Percentiles rank a stretch among this genome's conserved stretches.
phyloP scores from a whole-genome alignment of 1,284 basidiomycete species.

The Cryptococcus sp. region DNA sequence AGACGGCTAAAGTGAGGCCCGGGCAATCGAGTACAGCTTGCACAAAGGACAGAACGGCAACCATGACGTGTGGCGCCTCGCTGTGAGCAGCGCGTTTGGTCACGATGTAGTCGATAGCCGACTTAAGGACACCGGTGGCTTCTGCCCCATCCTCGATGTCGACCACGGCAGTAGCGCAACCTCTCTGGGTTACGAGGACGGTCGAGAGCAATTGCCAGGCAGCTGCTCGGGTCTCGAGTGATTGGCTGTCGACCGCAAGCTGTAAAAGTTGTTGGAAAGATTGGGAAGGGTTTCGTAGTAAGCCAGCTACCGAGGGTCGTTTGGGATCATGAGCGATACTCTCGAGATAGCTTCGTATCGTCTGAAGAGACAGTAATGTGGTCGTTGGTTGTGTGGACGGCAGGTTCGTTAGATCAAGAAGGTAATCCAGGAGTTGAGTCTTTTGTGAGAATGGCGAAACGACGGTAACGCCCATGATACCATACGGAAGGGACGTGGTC shows the following conservation, averaged over 20 bases:
- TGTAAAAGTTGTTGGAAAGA: slow-evolving; percentile 23
- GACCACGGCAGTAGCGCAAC: slow-evolving; percentile 50
- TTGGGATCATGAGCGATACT: slow-evolving; percentile 18
- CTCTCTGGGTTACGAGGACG: slow-evolving; percentile 80
- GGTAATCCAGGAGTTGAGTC: slow-evolving; percentile 30
- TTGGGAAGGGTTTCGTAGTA: slow-evolving; percentile 28
- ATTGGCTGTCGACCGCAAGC: slow-evolving; percentile 15
- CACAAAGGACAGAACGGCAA: slow-evolving; percentile 71
- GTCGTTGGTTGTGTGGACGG: slow-evolving; percentile 21
- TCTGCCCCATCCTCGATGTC: slow-evolving; percentile 44
- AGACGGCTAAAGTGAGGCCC: slow-evolving; percentile 18
- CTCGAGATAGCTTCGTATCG: slow-evolving; percentile 33
- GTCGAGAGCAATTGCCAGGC: slow-evolving; percentile 80
- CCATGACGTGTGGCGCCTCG: slow-evolving; percentile 67
- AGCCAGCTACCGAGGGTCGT: slow-evolving; percentile 35
- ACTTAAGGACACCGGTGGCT: slow-evolving; percentile 44
- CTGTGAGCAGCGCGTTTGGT: slow-evolving; percentile 58
- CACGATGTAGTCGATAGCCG: slow-evolving; percentile 57
- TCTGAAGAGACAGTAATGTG: slow-evolving; percentile 18
- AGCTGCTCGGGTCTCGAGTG: slow-evolving; percentile 57
- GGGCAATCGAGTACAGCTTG: slow-evolving; percentile 55
- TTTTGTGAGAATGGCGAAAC: slow-evolving; percentile 15
- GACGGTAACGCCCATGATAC: slow-evolving; percentile 21
- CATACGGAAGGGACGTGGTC: slow-evolving; percentile 25
- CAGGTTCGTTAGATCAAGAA: slow-evolving; percentile 28